Evolutionary conservation across 768 basidiomycete genomes (phyloP), one percentile per base, ranked within the genome.

Genomic region (Rhizopogon sp.): DNA sequence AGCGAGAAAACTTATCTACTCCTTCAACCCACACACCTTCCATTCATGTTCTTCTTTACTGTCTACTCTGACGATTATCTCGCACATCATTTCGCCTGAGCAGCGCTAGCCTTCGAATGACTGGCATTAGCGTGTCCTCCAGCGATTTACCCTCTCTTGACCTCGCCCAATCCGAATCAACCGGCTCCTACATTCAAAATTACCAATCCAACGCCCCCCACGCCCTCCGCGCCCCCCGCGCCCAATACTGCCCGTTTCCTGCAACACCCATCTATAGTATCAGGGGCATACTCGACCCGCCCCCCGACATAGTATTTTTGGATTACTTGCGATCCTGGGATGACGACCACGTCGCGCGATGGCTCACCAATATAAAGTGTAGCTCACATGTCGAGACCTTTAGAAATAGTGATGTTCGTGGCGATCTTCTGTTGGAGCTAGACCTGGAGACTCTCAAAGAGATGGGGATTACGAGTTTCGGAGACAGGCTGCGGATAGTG

Each of bases 351-450:
- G 84, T 91, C 53, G 79, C 85, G 3, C 75, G 76, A 47, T 98
- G 95, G 90, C 79, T 98, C 39, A 63, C 77, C 0, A 83, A 90
- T n/a, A 84, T 90, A 62, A 88, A 83, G 64, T 93, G 93, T 63
- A 79, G 74, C 0, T 76, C 77, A 40, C 87, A 87, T 64, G 82
- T 85, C 10, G 71, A 77, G 6, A 76, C 79, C 0, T 99, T 99
- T 74, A 81, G 78, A 45, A 77, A 79, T 4, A 89, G 96, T 72
- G 95, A 98, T 67, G 95, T 99, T 62, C 75, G 91, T 51, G 93
- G 96, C 4, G 88, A 91, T 65, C 85, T 99, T 28, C 73, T 99
- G 22, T 78, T 98, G 49, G 96, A 99, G 60, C 74, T 98, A 46
- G 96, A 98, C 64, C 90, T 93, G 70, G 70, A 74, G 6, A 88